These are phyloP conservation scores for Coffea humblotiana DNA, from an alignment of 305 asterid genomes.

Conservation along the genomic window DNA sequence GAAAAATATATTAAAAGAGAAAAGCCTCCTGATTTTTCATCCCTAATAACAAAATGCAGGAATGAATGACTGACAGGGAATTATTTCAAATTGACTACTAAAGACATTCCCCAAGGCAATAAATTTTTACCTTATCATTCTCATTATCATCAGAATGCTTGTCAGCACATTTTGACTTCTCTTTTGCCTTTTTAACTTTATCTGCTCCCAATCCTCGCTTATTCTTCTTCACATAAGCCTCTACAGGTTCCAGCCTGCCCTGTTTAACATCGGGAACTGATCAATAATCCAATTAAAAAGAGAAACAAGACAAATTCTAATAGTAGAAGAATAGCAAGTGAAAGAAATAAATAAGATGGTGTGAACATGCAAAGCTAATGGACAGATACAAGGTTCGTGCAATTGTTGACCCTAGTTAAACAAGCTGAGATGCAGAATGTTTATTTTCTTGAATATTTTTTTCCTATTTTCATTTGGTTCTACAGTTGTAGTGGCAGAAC, in stretches of 20 bases:
- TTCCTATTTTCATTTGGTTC: no score
- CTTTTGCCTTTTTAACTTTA: constrained; percentile 42
- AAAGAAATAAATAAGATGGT: background rate
- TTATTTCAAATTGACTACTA: background rate
- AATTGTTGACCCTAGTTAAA: background rate
- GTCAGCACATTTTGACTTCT: constrained; percentile 21
- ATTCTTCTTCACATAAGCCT: constrained; percentile 63
- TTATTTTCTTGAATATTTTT: no score
- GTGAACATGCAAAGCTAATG: background rate
- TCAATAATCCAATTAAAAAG: background rate
- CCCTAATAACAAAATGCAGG: background rate
- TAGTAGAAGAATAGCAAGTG: background rate
- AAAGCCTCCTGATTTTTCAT: background rate
- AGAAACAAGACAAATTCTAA: background rate
- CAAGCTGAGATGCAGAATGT: no score
- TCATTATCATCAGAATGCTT: constrained; percentile 21
- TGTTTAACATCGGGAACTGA: constrained; percentile 32
- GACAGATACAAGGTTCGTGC: background rate
- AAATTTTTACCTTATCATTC: constrained; percentile 38
- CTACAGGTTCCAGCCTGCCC: constrained; percentile 92
- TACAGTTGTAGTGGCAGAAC: no score
- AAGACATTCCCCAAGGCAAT: background rate
- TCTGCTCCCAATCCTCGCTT: constrained; percentile 90
- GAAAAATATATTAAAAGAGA: background rate
- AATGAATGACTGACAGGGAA: no score